Evolutionary conservation across 192 early-diverging fungal genomes (phyloP).

Genomic region (Mortierella alpina): DNA sequence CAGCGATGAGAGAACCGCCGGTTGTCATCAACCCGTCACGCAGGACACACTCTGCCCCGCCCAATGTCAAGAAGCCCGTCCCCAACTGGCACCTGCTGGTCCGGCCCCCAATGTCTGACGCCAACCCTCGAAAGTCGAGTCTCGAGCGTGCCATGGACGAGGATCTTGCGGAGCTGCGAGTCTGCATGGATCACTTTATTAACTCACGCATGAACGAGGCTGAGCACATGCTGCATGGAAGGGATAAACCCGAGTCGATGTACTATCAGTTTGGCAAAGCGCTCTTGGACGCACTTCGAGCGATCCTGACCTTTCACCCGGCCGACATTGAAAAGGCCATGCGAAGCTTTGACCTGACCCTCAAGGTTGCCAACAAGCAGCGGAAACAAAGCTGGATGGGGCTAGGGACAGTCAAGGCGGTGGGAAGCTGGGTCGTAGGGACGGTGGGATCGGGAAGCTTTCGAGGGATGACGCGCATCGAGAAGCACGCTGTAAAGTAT

Average conservation of each 20-base stretch:
- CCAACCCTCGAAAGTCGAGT: slow-evolving; percentile 41
- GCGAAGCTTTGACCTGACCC: slow-evolving; percentile 68
- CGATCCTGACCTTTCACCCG: slow-evolving; percentile 81
- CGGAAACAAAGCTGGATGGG: slow-evolving; percentile 62
- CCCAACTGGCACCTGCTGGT: slow-evolving; percentile 49
- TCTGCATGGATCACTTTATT: slow-evolving; percentile 79
- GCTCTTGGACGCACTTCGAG: slow-evolving; percentile 71
- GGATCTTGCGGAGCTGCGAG: slow-evolving; percentile 71
- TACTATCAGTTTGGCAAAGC: slow-evolving; percentile 81
- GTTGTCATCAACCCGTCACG: slow-evolving; percentile 35
- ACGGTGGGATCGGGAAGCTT: slow-evolving; percentile 54
- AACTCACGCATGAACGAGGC: slow-evolving; percentile 79
- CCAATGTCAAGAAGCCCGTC: slow-evolving; percentile 23
- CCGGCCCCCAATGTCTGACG: slow-evolving; percentile 36
- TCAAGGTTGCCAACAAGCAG: slow-evolving; percentile 67
- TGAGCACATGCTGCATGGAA: slow-evolving; percentile 63
- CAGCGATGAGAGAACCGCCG: background rate
- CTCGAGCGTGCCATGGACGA: slow-evolving; percentile 57
- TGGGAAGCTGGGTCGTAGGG: slow-evolving; percentile 55
- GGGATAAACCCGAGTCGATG: slow-evolving; percentile 66
- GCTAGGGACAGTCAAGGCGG: slow-evolving; percentile 57
- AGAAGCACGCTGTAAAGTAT: slow-evolving; percentile 68
- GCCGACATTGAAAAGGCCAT: slow-evolving; percentile 76
- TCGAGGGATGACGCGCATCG: slow-evolving; percentile 64
- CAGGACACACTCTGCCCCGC: background rate